Base-by-base conservation (phyloP, 2,329 filamentous ascomycete genomes). In the Aspergillus awamori region DNA sequence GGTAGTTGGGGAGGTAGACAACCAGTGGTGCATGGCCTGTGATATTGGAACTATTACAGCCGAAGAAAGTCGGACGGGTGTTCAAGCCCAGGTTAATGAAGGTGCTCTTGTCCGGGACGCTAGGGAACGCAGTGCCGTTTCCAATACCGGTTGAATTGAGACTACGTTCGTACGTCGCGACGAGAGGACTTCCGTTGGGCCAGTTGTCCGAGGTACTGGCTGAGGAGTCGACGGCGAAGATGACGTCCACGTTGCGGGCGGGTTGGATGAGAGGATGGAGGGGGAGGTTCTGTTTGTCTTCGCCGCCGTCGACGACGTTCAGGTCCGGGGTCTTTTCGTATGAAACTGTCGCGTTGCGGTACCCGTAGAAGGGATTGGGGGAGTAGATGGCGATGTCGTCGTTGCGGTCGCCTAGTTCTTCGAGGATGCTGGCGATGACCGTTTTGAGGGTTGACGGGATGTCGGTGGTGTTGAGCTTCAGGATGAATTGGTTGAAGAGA, bases 1-100 rank as follows among this genome's bases (percentile, higher is more conserved):
- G 93, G 20, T 88, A 83, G 72, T 95, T 96, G 60, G 95, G 92
- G 51, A 98, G 76, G 80, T 99, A 99, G 65, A 97, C 91, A 63
- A 97, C 81, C 1, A 97, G 78, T 5, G 66, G 66, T 5, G 74
- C 65, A 1, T 78, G 70, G 5, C 77, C 76, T 0, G 87, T 87
- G 52, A 86, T 82, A 75, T 93, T 92, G 54, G 79, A 80, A 38
- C 82, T 81, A 72, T 92, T 79, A 76, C 91, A 95, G 47, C 91
- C 91, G 72, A 95, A 95, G 81, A 95, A 93, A 1, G 89, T 89
- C 0, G 91, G 92, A 4, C 83, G 83, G 61, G 81, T 84, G 81
- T 93, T 94, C 5, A 94, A 79, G 3, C 89, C 89, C 0, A 91
- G 81, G 72, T 93, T 93, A 65, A 94, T 80, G 72, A 95, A 92